Evolutionary conservation across 352 stramenopile species (phyloP).

Genomic region (Phytophthora europaea): DNA sequence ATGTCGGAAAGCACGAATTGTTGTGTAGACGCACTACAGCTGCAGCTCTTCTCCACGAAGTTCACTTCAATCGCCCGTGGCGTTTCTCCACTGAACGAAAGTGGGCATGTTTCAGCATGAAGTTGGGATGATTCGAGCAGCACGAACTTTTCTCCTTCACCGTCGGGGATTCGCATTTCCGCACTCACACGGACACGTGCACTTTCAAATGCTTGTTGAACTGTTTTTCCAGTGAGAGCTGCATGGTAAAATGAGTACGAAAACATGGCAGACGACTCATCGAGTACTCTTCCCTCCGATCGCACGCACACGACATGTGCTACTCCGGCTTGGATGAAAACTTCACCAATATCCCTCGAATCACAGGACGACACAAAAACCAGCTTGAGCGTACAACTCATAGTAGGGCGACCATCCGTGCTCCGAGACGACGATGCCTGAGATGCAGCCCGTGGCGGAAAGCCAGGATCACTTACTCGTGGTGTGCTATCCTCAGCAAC

Average conservation of each 20-base stretch:
- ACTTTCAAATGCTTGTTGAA: constrained; percentile 82
- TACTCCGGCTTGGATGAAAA: constrained; percentile 84
- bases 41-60: constrained; percentile 56
- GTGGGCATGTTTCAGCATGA: constrained; percentile 61
- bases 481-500: constrained; percentile 17
- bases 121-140: constrained; percentile 73
- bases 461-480: constrained; percentile 10
- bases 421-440: constrained; percentile 38
- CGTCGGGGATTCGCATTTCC: constrained; percentile 70
- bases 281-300: constrained; percentile 72
- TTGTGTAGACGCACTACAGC: constrained; percentile 56
- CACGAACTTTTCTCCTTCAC: constrained; percentile 84
- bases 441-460: constrained; percentile 15
- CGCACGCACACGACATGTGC: constrained; percentile 83
- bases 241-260: constrained; percentile 86
- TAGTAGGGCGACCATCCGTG: constrained; percentile 30
- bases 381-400: constrained; percentile 68
- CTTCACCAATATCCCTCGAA: constrained; percentile 78
- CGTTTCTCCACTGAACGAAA: constrained; percentile 38
- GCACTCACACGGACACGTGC: constrained; percentile 75
- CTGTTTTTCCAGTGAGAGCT: constrained; percentile 73
- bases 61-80: constrained; percentile 63
- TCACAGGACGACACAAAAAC: constrained; percentile 88
- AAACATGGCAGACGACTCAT: constrained; percentile 82
- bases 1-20: constrained; percentile 83